Evolutionary conservation across 179 eudicot genomes (phyloP).

Genomic region (Beta macrorhiza): DNA sequence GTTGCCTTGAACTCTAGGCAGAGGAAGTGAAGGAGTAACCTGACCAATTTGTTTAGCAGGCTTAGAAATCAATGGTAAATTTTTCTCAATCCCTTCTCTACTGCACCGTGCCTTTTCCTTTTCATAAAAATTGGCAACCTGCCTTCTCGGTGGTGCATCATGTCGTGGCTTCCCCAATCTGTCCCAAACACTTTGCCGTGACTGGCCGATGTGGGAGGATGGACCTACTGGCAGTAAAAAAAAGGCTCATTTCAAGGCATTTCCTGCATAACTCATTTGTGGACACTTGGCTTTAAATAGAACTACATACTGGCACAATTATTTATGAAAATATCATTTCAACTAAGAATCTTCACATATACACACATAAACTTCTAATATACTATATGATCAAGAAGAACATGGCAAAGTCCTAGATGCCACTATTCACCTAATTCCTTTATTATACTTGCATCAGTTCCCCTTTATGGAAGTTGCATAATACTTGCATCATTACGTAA

Average conservation of each 20-base stretch:
- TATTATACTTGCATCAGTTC: no score
- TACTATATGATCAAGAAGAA: not conserved
- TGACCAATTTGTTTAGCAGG: not conserved
- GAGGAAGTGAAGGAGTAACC: constrained; percentile 5
- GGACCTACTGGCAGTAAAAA: constrained; percentile 1
- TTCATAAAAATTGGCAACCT: constrained; percentile 11
- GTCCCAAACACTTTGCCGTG: constrained; percentile 51
- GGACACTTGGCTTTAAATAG: not conserved
- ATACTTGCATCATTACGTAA: no score
- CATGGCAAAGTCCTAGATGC: not conserved
- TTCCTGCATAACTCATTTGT: constrained; percentile 6
- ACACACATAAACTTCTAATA: not conserved
- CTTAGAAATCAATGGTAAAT: not conserved
- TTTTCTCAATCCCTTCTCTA: not conserved
- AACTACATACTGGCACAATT: not conserved
- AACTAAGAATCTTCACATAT: not conserved
- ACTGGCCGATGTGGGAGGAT: constrained; percentile 21
- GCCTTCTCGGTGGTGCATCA: constrained; percentile 17
- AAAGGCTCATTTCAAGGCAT: constrained; percentile 11
- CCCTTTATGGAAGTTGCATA: no score
- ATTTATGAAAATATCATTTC: not conserved
- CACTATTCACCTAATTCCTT: not conserved
- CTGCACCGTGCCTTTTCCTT: constrained; percentile 13
- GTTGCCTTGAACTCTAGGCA: not conserved
- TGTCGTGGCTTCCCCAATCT: constrained; percentile 43